A percentile compares a stretch with the other conserved stretches of the same genome.
phyloP scores from a whole-genome alignment of 495 filamentous ascomycete genomes.

The Aspergillus coremiiformis region DNA sequence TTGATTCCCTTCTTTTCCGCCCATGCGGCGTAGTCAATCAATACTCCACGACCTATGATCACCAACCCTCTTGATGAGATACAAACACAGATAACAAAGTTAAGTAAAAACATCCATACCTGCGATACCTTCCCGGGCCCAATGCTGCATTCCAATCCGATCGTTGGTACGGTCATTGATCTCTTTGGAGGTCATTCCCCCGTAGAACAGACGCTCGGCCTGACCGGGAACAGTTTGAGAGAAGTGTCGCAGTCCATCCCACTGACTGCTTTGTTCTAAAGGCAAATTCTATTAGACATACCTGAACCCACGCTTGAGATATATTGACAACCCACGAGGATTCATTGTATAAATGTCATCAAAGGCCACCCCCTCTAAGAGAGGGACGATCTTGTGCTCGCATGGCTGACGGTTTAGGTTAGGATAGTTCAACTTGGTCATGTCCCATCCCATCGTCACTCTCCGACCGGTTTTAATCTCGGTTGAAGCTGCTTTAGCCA shows the following conservation, averaged over 20 bases:
- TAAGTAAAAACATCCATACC: constrained; percentile 19
- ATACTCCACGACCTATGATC: constrained; percentile 42
- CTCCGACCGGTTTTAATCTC: constrained; percentile 35
- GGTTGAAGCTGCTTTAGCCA: constrained; percentile 27
- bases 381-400: constrained; percentile 34
- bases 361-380: constrained; percentile 40
- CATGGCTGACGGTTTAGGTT: constrained; percentile 37
- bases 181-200: constrained; percentile 37
- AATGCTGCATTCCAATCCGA: constrained; percentile 42
- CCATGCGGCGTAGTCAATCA: constrained; percentile 50
- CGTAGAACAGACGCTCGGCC: constrained; percentile 42
- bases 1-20: constrained; percentile 30
- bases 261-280: constrained; percentile 56
- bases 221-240: constrained; percentile 26
- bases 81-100: not conserved
- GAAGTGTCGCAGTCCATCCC: constrained; percentile 61
- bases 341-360: constrained; percentile 62
- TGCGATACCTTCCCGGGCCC: constrained; percentile 39
- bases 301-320: not conserved
- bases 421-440: constrained; percentile 40
- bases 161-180: constrained; percentile 45
- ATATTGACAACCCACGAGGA: constrained; percentile 36
- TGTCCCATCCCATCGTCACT: constrained; percentile 37
- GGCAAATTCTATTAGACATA: not conserved
- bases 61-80: not conserved